phyloP scores from a whole-genome alignment of 2,329 filamentous ascomycete species.

The Diaporthe eres region DNA sequence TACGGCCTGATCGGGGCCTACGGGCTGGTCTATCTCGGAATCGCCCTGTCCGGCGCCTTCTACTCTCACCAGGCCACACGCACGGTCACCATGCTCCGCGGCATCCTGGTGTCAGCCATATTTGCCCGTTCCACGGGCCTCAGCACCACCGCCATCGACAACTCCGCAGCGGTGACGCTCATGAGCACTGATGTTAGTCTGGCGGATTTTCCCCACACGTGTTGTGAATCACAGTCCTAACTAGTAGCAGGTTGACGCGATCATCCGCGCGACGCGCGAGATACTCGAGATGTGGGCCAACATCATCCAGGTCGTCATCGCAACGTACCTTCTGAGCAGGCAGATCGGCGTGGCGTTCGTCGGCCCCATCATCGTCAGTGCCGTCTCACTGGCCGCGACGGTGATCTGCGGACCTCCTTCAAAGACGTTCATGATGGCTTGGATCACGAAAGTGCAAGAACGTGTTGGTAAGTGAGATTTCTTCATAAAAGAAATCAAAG shows the following conservation, averaged over 20 bases:
- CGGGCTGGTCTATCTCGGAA: slow-evolving; percentile 32
- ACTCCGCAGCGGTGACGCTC: slow-evolving; percentile 55
- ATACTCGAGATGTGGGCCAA: slow-evolving; percentile 54
- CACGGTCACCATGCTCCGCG: slow-evolving; percentile 51
- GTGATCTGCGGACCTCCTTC: neutral
- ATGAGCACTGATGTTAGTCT: slow-evolving; percentile 57
- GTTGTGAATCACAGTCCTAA: neutral
- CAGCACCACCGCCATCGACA: slow-evolving; percentile 48
- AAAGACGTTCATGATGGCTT: slow-evolving; percentile 40
- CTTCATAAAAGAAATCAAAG: no score
- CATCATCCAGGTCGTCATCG: slow-evolving; percentile 52
- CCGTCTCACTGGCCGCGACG: slow-evolving; percentile 26
- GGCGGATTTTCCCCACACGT: neutral
- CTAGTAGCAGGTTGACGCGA: slow-evolving; percentile 52
- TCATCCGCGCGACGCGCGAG: slow-evolving; percentile 47
- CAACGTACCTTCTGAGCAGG: slow-evolving; percentile 51
- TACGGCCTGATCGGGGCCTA: slow-evolving; percentile 49
- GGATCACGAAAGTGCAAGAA: slow-evolving; percentile 32
- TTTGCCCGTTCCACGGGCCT: slow-evolving; percentile 53
- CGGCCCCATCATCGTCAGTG: slow-evolving; percentile 43
- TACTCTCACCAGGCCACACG: slow-evolving; percentile 52
- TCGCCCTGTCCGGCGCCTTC: slow-evolving; percentile 50
- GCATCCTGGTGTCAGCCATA: slow-evolving; percentile 51
- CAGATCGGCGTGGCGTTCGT: slow-evolving; percentile 53
- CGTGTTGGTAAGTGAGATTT: neutral